A percentile compares a stretch with the other conserved stretches of the same genome.
Conservation (phyloP, 2,329 filamentous ascomycete species). For the Ophiostoma quercus region DNA sequence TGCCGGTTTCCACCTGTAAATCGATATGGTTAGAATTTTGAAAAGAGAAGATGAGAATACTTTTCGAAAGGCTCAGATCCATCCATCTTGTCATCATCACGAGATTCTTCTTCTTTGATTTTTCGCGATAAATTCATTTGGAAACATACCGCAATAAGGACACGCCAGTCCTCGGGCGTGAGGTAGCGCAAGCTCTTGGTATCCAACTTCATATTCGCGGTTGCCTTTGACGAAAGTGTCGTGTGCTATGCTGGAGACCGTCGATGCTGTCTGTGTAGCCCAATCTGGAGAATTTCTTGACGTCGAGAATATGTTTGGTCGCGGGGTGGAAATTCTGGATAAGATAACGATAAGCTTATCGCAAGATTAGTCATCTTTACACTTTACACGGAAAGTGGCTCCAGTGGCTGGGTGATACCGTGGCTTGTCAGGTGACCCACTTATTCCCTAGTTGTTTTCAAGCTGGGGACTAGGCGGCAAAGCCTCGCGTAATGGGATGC, state of each 20-base stretch:
- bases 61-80: neutral
- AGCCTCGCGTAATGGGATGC: conserved; percentile 36
- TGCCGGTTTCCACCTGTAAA: conserved; percentile 80
- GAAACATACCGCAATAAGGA: conserved; percentile 74
- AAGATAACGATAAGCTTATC: conserved; percentile 20
- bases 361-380: neutral
- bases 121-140: neutral
- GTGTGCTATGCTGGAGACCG: neutral
- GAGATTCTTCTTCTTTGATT: neutral
- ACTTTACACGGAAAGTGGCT: neutral
- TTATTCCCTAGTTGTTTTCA: conserved; percentile 18
- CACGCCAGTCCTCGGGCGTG: conserved; percentile 87
- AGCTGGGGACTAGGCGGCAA: conserved; percentile 34
- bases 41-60: neutral
- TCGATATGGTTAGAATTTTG: conserved; percentile 19
- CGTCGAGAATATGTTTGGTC: conserved; percentile 15
- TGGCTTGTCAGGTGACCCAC: conserved; percentile 14
- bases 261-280: neutral
- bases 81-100: neutral
- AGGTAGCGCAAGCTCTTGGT: conserved; percentile 91
- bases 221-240: neutral
- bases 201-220: conserved; percentile 77
- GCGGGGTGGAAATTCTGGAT: conserved; percentile 21
- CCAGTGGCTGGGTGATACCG: conserved; percentile 21
- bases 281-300: conserved; percentile 18